Conservation (phyloP, 2,329 filamentous ascomycete species). For the Botrytis porri region DNA sequence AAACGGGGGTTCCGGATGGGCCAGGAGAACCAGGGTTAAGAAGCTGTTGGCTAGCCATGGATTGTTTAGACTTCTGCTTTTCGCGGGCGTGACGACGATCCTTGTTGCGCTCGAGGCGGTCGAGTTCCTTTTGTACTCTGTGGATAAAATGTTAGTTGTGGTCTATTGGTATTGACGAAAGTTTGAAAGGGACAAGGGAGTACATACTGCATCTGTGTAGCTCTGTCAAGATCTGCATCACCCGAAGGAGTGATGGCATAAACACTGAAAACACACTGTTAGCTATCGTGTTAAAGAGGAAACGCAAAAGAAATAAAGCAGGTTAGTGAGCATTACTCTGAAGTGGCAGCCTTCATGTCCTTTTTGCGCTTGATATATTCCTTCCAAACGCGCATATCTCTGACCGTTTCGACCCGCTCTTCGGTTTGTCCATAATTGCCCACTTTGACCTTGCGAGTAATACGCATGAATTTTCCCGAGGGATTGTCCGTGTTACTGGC, state of each 20-base stretch:
- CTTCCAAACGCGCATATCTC: conserved; percentile 81
- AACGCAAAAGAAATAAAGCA: background rate
- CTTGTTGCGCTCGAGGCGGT: conserved; percentile 84
- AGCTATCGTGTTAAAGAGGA: conserved; percentile 20
- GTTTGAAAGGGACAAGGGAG: background rate
- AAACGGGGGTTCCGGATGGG: conserved; percentile 42
- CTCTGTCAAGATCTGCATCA: conserved; percentile 62
- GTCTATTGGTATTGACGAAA: too few relatives aligned
- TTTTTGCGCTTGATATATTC: conserved; percentile 78
- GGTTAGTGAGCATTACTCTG: conserved; percentile 53
- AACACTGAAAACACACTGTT: conserved; percentile 43
- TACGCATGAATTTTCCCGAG: conserved; percentile 65
- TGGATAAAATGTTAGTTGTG: background rate
- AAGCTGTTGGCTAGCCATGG: conserved; percentile 19
- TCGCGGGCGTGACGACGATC: conserved; percentile 87
- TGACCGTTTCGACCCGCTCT: conserved; percentile 58
- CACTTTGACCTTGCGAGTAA: conserved; percentile 61
- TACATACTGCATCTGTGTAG: conserved; percentile 55
- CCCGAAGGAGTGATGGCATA: conserved; percentile 62
- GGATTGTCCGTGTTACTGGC: conserved; percentile 63
- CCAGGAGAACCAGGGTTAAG: conserved; percentile 43
- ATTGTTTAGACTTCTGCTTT: conserved; percentile 68
- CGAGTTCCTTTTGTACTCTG: conserved; percentile 71
- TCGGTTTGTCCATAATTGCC: conserved; percentile 64
- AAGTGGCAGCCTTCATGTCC: conserved; percentile 43